Evolutionary conservation across 2,329 filamentous ascomycete species (phyloP).

Genomic region (Ceratocystis cacaofunesta): DNA sequence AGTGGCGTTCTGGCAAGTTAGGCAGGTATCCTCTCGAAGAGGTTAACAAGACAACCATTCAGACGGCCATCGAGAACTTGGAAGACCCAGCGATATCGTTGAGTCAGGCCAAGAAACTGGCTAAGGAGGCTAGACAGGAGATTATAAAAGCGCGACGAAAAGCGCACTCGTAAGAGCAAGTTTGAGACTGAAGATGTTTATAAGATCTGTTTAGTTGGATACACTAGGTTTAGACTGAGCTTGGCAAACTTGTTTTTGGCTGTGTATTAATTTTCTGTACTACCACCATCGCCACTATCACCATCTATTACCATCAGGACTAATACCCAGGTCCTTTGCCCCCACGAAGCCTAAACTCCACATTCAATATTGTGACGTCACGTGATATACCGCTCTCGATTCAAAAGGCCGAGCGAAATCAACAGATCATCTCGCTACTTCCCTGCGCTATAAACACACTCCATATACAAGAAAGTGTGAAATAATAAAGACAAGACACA

Average conservation of each 20-base stretch:
- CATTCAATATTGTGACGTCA: no score
- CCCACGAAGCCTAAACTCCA: background rate
- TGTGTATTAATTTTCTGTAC: background rate
- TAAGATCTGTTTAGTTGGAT: no score
- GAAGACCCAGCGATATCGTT: conserved; percentile 42
- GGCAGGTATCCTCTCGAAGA: conserved; percentile 70
- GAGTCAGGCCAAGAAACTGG: conserved; percentile 52
- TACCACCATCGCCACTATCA: background rate
- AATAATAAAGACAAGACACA: background rate
- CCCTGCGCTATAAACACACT: no score
- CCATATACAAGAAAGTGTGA: no score
- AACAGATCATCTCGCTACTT: no score
- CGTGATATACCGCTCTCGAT: no score
- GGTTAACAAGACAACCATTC: conserved; percentile 44
- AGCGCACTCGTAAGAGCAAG: background rate
- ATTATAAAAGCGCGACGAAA: conserved; percentile 19
- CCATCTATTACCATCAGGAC: background rate
- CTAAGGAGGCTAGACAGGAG: conserved; percentile 42
- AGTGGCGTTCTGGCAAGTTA: conserved; percentile 64
- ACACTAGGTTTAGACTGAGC: no score
- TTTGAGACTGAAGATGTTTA: background rate
- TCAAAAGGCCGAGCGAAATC: no score
- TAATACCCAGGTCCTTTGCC: background rate
- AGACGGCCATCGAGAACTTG: conserved; percentile 32
- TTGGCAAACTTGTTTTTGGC: background rate